Base-by-base conservation (phyloP, 768 basidiomycete genomes). In the Phaffia tasmanica region DNA sequence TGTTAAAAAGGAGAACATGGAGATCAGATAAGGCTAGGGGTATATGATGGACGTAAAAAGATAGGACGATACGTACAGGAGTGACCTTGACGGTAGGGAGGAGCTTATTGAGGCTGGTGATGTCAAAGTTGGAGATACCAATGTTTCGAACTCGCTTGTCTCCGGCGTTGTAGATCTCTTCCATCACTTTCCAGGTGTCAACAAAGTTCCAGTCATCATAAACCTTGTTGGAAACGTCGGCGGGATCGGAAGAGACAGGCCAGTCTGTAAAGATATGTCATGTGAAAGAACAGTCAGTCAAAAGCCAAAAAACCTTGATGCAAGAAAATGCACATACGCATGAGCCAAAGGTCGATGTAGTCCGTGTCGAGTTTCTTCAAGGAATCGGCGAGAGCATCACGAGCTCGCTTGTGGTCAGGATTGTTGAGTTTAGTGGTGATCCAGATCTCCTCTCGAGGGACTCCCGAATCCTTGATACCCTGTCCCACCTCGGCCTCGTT, bases 401-500 rank as follows among this genome's bases (percentile, higher is more conserved):
- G 80, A 11, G 83, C 81, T 46, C 80, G 75, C 65, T 78, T 76
- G 73, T 88, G 87, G 74, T 85, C 74, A 2, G 76, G 77, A 63
- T 71, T 76, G 76, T 77, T 77, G 29, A 73, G 71, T 59, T 80
- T 80, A 53, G 75, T 77, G 49, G 88, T 89, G 67, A 93, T 76
- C 81, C 92, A 93, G 76, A 93, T 81, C 64, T 84, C 79, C 47
- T 79, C 78, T 65, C 91, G 83, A 6, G 83, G 80, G 19, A 91
- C 83, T 15, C 87, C 89, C 27, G 85, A 86, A 16, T 80, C 82
- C 71, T 82, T 84, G 77, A 92, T 85, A 35, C 89, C 90, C 63
- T 83, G 72, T 18, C 89, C 90, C 54, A 93, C 90, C 75, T 88
- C 87, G 47, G 79, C 78, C 76, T 92, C 87, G 73, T 90, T 91